A percentile compares a stretch with the other conserved stretches of the same genome.
Conservation (phyloP, 495 filamentous ascomycete genomes). For the Penicillium crystallinum region DNA sequence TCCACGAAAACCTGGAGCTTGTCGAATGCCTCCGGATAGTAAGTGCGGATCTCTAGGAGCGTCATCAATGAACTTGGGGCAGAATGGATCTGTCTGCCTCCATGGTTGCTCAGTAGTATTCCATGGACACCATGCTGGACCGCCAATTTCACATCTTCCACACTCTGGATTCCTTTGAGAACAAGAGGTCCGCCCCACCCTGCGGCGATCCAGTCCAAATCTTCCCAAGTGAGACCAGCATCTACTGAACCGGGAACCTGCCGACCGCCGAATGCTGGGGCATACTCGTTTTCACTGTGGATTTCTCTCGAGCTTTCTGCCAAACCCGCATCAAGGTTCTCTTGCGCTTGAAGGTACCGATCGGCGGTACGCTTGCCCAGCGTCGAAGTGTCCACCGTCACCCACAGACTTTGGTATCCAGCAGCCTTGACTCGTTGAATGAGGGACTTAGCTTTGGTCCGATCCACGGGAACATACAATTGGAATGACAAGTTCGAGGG, state of each 20-base stretch:
- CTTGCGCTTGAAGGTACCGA: slow-evolving; percentile 18
- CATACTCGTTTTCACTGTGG: slow-evolving; percentile 9
- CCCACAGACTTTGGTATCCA: slow-evolving; percentile 18
- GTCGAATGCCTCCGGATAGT: slow-evolving; percentile 13
- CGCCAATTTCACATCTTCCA: slow-evolving; percentile 13
- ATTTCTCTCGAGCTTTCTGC: neutral
- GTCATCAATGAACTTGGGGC: slow-evolving; percentile 11
- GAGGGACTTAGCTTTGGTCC: slow-evolving; percentile 9
- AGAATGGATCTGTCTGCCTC: slow-evolving; percentile 14
- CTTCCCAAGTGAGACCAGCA: slow-evolving; percentile 16
- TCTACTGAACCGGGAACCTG: slow-evolving; percentile 15
- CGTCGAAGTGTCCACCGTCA: slow-evolving; percentile 18
- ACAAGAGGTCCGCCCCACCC: slow-evolving; percentile 17
- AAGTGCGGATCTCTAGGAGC: slow-evolving; percentile 10
- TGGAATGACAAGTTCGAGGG: slow-evolving; percentile 15
- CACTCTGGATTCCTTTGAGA: slow-evolving; percentile 13
- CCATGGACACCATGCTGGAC: slow-evolving; percentile 14
- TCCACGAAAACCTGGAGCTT: slow-evolving; percentile 13
- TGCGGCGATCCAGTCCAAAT: slow-evolving; percentile 14
- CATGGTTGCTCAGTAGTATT: slow-evolving; percentile 14
- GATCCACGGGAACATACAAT: slow-evolving; percentile 15
- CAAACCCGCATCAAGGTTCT: slow-evolving; percentile 7
- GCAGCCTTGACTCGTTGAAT: slow-evolving; percentile 17
- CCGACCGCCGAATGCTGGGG: slow-evolving; percentile 16
- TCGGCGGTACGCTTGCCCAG: slow-evolving; percentile 19